Evolutionary conservation across 208 protist genomes (phyloP).

Genomic region (Acanthamoeba divionensis): DNA sequence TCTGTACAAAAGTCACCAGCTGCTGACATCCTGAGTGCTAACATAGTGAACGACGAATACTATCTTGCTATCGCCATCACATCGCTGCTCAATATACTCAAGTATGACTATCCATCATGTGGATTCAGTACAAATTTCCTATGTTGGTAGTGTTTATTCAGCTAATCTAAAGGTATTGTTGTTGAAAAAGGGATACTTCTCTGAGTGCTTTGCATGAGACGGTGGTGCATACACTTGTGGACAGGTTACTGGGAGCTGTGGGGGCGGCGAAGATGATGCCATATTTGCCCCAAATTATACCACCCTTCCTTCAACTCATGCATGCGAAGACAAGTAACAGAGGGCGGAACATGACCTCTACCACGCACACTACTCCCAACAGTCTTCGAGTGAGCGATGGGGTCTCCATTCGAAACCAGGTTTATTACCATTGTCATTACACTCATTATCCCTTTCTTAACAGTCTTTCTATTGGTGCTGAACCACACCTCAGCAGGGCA

Average conservation of each 20-base stretch:
- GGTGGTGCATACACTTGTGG: constrained; percentile 80
- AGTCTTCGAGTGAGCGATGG: too few relatives aligned
- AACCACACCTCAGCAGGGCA: constrained; percentile 67
- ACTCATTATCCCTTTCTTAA: neutral
- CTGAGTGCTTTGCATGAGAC: constrained; percentile 72
- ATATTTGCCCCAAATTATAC: constrained; percentile 86
- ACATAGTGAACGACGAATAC: constrained; percentile 77
- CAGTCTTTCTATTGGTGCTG: too few relatives aligned
- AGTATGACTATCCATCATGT: neutral
- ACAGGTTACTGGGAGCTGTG: constrained; percentile 85
- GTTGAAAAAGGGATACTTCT: neutral
- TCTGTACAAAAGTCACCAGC: neutral
- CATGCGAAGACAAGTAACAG: neutral
- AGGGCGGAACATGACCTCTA: too few relatives aligned
- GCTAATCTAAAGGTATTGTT: too few relatives aligned
- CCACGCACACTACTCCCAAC: too few relatives aligned
- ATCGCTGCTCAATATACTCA: constrained; percentile 85
- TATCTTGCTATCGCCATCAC: constrained; percentile 83
- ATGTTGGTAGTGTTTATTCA: neutral
- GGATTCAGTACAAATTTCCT: neutral
- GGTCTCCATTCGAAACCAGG: neutral
- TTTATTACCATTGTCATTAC: neutral
- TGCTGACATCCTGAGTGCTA: neutral
- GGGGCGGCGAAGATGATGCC: constrained; percentile 81
- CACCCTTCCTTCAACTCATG: constrained; percentile 79